A percentile compares a stretch with the other conserved stretches of the same genome.
Evolutionary conservation across 208 protist genomes (phyloP).

Genomic region (Trypanosoma lewisi): DNA sequence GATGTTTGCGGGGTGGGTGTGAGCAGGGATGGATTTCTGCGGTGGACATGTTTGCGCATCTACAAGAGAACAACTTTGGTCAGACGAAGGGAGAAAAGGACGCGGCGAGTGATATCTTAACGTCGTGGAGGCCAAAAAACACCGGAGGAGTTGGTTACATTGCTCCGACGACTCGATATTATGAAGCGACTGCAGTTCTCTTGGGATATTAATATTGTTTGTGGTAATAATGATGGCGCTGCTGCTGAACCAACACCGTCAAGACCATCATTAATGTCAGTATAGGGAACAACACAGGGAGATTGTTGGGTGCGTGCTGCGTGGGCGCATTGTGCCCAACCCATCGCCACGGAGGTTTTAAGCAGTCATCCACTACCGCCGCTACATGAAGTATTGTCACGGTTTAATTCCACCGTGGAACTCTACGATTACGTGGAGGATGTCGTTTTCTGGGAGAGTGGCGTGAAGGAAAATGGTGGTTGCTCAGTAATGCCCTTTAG

Average conservation of each 20-base stretch:
- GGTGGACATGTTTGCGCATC: not conserved
- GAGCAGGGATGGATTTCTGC: slow-evolving; percentile 11
- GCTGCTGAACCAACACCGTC: not conserved
- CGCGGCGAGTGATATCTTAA: not conserved
- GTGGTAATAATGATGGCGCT: not conserved
- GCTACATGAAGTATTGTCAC: slow-evolving; percentile 2
- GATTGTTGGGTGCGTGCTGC: slow-evolving; percentile 24
- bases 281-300: not conserved
- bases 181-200: slow-evolving; percentile 17
- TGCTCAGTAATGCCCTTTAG: slow-evolving; percentile 9
- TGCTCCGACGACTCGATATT: slow-evolving; percentile 12
- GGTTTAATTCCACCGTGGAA: not conserved
- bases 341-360: slow-evolving; percentile 18
- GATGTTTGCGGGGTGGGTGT: not conserved
- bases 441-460: not conserved
- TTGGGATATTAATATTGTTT: not conserved
- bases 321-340: slow-evolving; percentile 28
- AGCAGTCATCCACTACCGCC: slow-evolving; percentile 25
- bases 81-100: not conserved
- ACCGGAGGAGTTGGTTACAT: not conserved
- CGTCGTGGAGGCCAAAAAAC: not conserved
- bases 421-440: slow-evolving; percentile 25
- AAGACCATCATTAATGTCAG: not conserved
- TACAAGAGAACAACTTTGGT: not conserved
- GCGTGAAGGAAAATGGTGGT: not conserved